These are phyloP conservation scores for Pyricularia sp. DNA, from an alignment of 2,329 filamentous ascomycete genomes.

Conservation along the genomic window DNA sequence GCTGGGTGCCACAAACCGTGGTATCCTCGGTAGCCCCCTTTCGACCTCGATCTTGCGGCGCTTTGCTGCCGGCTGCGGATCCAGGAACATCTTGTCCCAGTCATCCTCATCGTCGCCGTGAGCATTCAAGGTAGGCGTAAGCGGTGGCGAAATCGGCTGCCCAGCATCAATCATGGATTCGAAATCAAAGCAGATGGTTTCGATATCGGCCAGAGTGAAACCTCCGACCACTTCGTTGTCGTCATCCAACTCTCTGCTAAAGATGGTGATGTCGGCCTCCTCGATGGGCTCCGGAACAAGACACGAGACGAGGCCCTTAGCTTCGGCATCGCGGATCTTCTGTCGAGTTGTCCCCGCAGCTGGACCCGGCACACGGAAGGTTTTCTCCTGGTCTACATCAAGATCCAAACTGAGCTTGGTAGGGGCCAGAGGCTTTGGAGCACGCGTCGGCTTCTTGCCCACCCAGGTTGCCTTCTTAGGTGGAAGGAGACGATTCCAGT, in stretches of 20 bases:
- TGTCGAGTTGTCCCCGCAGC: slow-evolving; percentile 39
- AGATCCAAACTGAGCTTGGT: slow-evolving; percentile 84
- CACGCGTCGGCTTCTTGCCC: slow-evolving; percentile 65
- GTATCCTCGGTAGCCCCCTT: slow-evolving; percentile 40
- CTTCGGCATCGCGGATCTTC: slow-evolving; percentile 37
- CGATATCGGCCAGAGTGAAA: slow-evolving; percentile 66
- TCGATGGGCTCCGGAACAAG: slow-evolving; percentile 24
- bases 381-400: slow-evolving; percentile 72
- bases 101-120: slow-evolving; percentile 32
- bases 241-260: slow-evolving; percentile 20
- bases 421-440: slow-evolving; percentile 68
- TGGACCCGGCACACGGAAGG: slow-evolving; percentile 62
- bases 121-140: slow-evolving; percentile 14
- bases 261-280: slow-evolving; percentile 31
- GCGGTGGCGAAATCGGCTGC: slow-evolving; percentile 14
- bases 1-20: slow-evolving; percentile 50
- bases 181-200: slow-evolving; percentile 81
- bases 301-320: slow-evolving; percentile 31
- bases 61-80: slow-evolving; percentile 39
- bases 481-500: slow-evolving; percentile 73
- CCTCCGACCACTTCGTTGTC: slow-evolving; percentile 57
- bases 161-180: slow-evolving; percentile 42
- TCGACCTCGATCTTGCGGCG: slow-evolving; percentile 46
- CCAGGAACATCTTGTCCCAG: slow-evolving; percentile 48
- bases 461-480: slow-evolving; percentile 66